Evolutionary conservation across 2,329 filamentous ascomycete species (phyloP).

Genomic region (Diaporthe australafricana): DNA sequence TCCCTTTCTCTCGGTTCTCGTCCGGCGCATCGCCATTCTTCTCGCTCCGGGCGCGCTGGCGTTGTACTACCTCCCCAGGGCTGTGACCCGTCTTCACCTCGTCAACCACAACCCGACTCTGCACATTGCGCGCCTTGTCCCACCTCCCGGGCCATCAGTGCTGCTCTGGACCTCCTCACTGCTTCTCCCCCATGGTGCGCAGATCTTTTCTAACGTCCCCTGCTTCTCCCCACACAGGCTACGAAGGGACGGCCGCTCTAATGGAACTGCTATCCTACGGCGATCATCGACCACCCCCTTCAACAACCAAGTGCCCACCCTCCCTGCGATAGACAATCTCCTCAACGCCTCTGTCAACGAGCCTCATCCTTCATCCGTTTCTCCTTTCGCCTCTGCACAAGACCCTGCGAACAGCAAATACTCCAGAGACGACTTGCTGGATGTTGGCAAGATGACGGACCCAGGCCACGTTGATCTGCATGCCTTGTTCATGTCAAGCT

Average conservation of each 20-base stretch:
- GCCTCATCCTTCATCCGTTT: conserved; percentile 10
- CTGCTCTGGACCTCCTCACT: background rate
- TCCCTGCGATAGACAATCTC: conserved; percentile 37
- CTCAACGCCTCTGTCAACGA: conserved; percentile 37
- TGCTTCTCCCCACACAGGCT: conserved; percentile 56
- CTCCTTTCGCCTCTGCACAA: conserved; percentile 38
- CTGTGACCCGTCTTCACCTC: background rate
- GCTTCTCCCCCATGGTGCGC: conserved; percentile 32
- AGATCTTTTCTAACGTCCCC: background rate
- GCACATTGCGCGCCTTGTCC: conserved; percentile 11
- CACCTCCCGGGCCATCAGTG: background rate
- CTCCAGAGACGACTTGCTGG: conserved; percentile 81
- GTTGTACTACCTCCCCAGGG: background rate
- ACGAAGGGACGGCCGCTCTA: conserved; percentile 68
- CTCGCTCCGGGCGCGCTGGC: background rate
- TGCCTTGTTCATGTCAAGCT: conserved; percentile 78
- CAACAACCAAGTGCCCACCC: conserved; percentile 42
- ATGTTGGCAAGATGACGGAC: conserved; percentile 70
- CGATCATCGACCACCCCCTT: conserved; percentile 70
- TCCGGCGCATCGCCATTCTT: background rate
- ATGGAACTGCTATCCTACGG: conserved; percentile 74
- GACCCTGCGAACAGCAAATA: conserved; percentile 66
- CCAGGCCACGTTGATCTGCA: conserved; percentile 71
- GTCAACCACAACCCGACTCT: background rate
- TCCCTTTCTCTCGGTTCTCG: no score